Percentiles rank a stretch among this genome's conserved stretches.
Evolutionary conservation across 306 rosid genomes (phyloP).

Genomic region (Abrus pulchellus): DNA sequence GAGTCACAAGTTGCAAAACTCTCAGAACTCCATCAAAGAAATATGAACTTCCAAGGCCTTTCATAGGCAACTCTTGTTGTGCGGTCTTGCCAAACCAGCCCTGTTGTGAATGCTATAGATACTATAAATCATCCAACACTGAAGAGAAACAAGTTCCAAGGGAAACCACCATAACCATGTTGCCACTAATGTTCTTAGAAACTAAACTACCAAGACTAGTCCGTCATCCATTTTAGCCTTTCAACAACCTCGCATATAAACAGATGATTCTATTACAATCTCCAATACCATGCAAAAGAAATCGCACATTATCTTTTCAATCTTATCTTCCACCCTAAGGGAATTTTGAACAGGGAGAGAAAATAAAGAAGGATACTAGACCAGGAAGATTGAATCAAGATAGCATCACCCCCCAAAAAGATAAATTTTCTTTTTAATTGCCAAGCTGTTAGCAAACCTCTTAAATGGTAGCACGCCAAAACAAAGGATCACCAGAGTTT

Average conservation of each 20-base stretch:
- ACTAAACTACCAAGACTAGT: conserved; percentile 4
- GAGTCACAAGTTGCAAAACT: too few species aligned
- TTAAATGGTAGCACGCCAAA: conserved; percentile 17
- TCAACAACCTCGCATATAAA: conserved; percentile 8
- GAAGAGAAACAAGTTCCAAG: not conserved
- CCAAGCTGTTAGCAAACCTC: conserved; percentile 4
- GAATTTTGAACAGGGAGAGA: conserved; percentile 25
- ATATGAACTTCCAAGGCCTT: too few species aligned
- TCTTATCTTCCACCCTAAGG: not conserved
- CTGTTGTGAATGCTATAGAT: not conserved
- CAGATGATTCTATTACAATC: not conserved
- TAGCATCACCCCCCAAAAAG: not conserved
- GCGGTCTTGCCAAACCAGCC: not conserved
- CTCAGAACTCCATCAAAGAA: too few species aligned
- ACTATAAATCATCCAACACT: not conserved
- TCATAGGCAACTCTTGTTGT: too few species aligned
- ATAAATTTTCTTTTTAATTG: conserved; percentile 13
- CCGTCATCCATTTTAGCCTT: not conserved
- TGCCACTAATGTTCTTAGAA: conserved; percentile 16
- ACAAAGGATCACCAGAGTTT: not conserved
- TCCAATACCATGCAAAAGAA: not conserved
- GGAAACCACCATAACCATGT: conserved; percentile 1
- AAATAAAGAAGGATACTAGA: not conserved
- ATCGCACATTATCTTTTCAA: not conserved
- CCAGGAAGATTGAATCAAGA: conserved; percentile 7